These are phyloP conservation scores for Spiraea crenata DNA, from an alignment of 331 rosid genomes.

Conservation along the genomic window DNA sequence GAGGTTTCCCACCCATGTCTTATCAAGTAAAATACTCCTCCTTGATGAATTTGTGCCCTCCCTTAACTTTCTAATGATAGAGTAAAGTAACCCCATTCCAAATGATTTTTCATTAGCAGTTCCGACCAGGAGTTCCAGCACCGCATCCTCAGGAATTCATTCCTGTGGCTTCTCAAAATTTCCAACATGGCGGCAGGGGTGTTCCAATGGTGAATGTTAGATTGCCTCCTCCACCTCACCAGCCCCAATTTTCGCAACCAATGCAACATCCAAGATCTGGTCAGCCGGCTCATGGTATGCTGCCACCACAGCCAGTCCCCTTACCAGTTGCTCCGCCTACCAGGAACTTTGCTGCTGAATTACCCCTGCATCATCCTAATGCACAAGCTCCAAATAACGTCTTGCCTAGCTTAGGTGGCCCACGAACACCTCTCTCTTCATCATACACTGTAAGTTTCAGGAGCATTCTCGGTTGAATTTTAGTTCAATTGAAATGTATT, in stretches of 20 bases:
- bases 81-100: not conserved
- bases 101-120: conserved; percentile 47
- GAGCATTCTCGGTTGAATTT: conserved; percentile 9
- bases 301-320: conserved; percentile 58
- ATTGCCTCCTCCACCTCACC: conserved; percentile 66
- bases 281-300: conserved; percentile 53
- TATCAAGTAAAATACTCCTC: conserved; percentile 58
- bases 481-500: conserved; percentile 36
- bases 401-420: conserved; percentile 60
- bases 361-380: conserved; percentile 48
- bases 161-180: conserved; percentile 65
- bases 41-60: conserved; percentile 11
- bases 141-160: conserved; percentile 73
- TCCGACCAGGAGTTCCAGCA: conserved; percentile 64
- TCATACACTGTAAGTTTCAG: conserved; percentile 65
- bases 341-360: conserved; percentile 55
- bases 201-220: conserved; percentile 66
- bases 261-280: conserved; percentile 60
- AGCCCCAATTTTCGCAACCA: conserved; percentile 63
- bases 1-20: conserved; percentile 62
- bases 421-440: conserved; percentile 56
- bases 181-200: conserved; percentile 70
- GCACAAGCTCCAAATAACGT: conserved; percentile 60
- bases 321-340: conserved; percentile 59
- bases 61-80: conserved; percentile 3